These are phyloP conservation scores for Aureobasidium sp. DNA, from an alignment of 2,329 filamentous ascomycete species.

Conservation along the genomic window DNA sequence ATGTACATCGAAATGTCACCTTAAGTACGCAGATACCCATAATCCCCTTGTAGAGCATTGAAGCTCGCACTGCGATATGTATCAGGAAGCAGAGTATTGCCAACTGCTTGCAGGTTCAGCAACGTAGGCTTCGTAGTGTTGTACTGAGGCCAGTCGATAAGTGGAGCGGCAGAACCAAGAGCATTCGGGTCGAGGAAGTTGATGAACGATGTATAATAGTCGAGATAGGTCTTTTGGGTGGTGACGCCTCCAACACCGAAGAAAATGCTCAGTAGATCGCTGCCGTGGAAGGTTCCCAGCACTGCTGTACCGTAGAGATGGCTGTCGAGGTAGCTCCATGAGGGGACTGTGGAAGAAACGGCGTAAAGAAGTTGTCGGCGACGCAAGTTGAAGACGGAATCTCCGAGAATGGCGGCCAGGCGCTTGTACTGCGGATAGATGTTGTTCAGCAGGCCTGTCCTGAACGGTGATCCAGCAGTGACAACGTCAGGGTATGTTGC, in stretches of 20 bases:
- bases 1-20: neutral
- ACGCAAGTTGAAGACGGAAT: conserved; percentile 66
- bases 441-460: conserved; percentile 61
- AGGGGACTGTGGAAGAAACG: conserved; percentile 46
- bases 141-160: conserved; percentile 51
- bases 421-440: conserved; percentile 73
- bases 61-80: conserved; percentile 13
- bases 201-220: conserved; percentile 68
- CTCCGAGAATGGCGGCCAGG: conserved; percentile 66
- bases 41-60: neutral
- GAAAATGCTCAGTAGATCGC: conserved; percentile 63
- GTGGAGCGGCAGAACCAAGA: conserved; percentile 32
- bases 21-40: neutral
- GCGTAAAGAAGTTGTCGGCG: conserved; percentile 56
- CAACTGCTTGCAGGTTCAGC: conserved; percentile 40
- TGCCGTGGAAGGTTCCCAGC: conserved; percentile 68
- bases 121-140: conserved; percentile 41
- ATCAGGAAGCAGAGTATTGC: conserved; percentile 38
- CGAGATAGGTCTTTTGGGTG: conserved; percentile 44
- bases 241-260: conserved; percentile 46
- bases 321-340: conserved; percentile 68
- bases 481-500: conserved; percentile 53
- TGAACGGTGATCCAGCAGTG: conserved; percentile 62
- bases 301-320: conserved; percentile 66
- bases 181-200: conserved; percentile 64